phyloP scores from a whole-genome alignment of 1,139 yeast species.

The Protomyces pachydermus region DNA sequence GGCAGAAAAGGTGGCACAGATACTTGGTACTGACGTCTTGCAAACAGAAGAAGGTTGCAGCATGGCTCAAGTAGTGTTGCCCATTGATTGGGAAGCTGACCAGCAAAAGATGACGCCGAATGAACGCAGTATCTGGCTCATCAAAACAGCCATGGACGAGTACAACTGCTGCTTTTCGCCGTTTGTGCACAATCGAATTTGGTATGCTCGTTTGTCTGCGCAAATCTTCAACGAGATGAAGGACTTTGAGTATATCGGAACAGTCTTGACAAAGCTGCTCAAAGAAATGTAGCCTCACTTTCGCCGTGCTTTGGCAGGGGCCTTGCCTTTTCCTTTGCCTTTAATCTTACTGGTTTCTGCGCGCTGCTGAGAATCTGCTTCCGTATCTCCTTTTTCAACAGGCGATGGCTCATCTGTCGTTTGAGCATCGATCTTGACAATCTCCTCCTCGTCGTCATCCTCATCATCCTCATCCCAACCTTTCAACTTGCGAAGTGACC shows the following conservation, averaged over 20 bases:
- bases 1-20: slow-evolving; percentile 40
- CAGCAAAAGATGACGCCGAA: not conserved
- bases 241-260: slow-evolving; percentile 50
- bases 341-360: not conserved
- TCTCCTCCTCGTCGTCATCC: not conserved
- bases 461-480: not conserved
- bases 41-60: slow-evolving; percentile 42
- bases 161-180: slow-evolving; percentile 8
- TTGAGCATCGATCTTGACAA: not conserved
- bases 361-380: not conserved
- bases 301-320: not conserved
- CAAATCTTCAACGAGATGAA: slow-evolving; percentile 55
- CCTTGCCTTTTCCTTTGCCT: not conserved
- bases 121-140: slow-evolving; percentile 43
- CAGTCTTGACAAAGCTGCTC: slow-evolving; percentile 35
- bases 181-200: slow-evolving; percentile 43
- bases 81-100: slow-evolving; percentile 37
- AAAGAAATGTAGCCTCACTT: not conserved
- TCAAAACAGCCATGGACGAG: slow-evolving; percentile 42
- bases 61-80: slow-evolving; percentile 50
- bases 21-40: slow-evolving; percentile 41
- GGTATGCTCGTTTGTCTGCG: slow-evolving; percentile 54
- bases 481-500: not conserved
- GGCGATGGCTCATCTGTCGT: not conserved
- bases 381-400: not conserved